Conservation (phyloP, 805 yeast genomes). For the Candida xyloterini region DNA sequence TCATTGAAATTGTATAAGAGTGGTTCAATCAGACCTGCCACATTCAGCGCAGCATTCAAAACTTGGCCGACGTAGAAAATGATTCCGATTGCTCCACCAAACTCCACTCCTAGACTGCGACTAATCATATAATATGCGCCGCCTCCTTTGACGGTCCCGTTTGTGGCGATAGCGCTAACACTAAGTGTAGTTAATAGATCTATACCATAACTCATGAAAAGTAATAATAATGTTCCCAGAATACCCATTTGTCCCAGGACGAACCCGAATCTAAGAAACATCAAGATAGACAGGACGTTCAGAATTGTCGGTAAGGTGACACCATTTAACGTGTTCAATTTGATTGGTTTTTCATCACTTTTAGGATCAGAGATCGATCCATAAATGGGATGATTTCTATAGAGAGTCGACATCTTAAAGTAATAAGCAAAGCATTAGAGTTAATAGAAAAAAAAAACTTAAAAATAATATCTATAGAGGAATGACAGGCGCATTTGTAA, state of each 20-base stretch:
- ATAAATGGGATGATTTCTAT: slow-evolving; percentile 1
- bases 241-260: slow-evolving; percentile 94
- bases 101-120: slow-evolving; percentile 93
- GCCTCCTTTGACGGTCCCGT: slow-evolving; percentile 96
- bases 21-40: slow-evolving; percentile 94
- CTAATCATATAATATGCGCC: slow-evolving; percentile 98
- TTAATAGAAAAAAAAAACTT: background rate
- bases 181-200: slow-evolving; percentile 84
- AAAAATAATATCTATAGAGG: background rate
- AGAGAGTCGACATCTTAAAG: slow-evolving; percentile 1
- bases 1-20: slow-evolving; percentile 73
- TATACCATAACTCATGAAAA: slow-evolving; percentile 72
- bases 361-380: slow-evolving; percentile 10
- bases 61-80: slow-evolving; percentile 95
- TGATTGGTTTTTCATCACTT: slow-evolving; percentile 29
- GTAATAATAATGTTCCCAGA: slow-evolving; percentile 65
- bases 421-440: slow-evolving; percentile 2
- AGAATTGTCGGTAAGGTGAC: slow-evolving; percentile 92
- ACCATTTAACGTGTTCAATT: slow-evolving; percentile 80
- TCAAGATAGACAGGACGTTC: slow-evolving; percentile 87
- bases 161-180: slow-evolving; percentile 93
- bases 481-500: slow-evolving; percentile 6
- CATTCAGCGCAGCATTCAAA: slow-evolving; percentile 85
- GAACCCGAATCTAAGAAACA: slow-evolving; percentile 95
- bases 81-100: slow-evolving; percentile 96